Evolutionary conservation across 495 filamentous ascomycete genomes (phyloP).

Genomic region (Jackrogersella multiformis): DNA sequence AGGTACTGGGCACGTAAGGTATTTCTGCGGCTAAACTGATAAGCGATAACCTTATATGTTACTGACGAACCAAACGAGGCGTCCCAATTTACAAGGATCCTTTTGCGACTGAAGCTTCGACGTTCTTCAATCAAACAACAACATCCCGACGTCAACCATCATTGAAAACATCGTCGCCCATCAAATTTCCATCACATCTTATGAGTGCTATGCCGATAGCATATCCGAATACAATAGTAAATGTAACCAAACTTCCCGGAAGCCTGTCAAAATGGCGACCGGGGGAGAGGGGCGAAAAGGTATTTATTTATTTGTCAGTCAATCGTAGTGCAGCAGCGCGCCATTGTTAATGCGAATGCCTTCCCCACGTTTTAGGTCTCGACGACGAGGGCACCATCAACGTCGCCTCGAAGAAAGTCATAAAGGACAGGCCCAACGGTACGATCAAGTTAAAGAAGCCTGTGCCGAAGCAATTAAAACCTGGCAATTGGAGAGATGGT

Average conservation of each 20-base stretch:
- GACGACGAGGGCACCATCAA: constrained; percentile 66
- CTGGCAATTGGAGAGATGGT: constrained; percentile 65
- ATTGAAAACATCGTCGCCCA: background rate
- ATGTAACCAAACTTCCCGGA: constrained; percentile 22
- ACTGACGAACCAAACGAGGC: background rate
- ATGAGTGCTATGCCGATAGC: background rate
- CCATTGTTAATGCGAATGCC: constrained; percentile 19
- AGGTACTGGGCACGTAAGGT: no score
- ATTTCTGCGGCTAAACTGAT: constrained; percentile 21
- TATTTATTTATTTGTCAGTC: constrained; percentile 21
- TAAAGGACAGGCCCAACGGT: constrained; percentile 57
- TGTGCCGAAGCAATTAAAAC: constrained; percentile 64
- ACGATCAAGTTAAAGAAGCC: constrained; percentile 76
- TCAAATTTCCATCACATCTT: constrained; percentile 10
- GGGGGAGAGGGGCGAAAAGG: constrained; percentile 39
- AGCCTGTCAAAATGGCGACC: constrained; percentile 33
- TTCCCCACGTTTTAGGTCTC: constrained; percentile 37
- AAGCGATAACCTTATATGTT: no score
- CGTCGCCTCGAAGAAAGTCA: constrained; percentile 72
- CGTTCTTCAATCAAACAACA: constrained; percentile 26
- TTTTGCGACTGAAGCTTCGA: constrained; percentile 14
- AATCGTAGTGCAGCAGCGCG: constrained; percentile 12
- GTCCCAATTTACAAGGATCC: background rate
- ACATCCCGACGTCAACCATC: constrained; percentile 17
- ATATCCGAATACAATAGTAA: background rate